phyloP scores from a whole-genome alignment of 169 alveolate genomes.

The Sarcocystis neurona region DNA sequence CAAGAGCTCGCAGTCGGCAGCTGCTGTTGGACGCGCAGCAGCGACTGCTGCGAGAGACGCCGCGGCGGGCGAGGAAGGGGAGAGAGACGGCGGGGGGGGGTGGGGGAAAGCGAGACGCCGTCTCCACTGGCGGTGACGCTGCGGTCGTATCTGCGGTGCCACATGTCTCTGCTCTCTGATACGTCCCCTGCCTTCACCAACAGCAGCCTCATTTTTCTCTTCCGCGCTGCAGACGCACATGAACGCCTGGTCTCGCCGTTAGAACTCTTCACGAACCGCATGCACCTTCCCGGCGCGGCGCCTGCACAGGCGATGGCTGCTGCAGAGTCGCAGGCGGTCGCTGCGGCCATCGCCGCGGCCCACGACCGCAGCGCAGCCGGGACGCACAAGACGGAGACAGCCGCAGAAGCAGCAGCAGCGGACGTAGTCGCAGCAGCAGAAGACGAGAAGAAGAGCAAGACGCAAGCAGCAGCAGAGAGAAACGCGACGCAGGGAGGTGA shows the following conservation, averaged over 20 bases:
- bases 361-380: not conserved
- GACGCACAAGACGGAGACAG: not conserved
- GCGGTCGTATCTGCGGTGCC: conserved; percentile 58
- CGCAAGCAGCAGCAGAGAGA: conserved; percentile 42
- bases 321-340: not conserved
- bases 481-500: conserved; percentile 28
- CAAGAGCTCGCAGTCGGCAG: too few relatives aligned
- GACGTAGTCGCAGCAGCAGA: too few relatives aligned
- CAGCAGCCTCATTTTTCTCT: conserved; percentile 53
- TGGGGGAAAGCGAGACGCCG: not conserved
- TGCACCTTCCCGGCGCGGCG: conserved; percentile 49
- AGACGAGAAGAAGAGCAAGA: too few relatives aligned
- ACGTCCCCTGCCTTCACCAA: conserved; percentile 46
- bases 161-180: conserved; percentile 55
- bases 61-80: too few relatives aligned
- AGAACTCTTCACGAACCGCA: conserved; percentile 52
- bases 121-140: conserved; percentile 39
- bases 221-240: conserved; percentile 60
- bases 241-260: conserved; percentile 50
- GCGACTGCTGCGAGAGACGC: too few relatives aligned
- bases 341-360: not conserved
- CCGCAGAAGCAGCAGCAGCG: not conserved
- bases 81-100: too few relatives aligned
- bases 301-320: conserved; percentile 54
- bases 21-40: too few relatives aligned